Evolutionary conservation across 768 basidiomycete species (phyloP), one percentile per base, ranked within the genome.

Genomic region (Chlorophyllum brunneum): DNA sequence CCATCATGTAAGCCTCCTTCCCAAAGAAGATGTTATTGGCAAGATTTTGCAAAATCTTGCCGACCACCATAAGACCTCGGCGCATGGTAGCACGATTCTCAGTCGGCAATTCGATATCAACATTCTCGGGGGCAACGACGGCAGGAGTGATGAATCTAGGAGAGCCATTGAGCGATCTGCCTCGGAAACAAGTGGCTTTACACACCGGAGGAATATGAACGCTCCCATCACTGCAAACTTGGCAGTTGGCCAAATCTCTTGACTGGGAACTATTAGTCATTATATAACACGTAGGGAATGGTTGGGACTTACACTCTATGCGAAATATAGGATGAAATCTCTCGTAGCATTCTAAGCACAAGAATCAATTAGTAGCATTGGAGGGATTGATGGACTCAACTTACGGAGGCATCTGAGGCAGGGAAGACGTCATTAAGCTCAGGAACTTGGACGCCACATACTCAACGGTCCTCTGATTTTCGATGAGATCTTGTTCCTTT

Each of bases 21-120:
- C 88, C 91, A 59, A 95, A 95, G 61, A 91, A 83, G 43, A 95
- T 86, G 59, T 97, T 95, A 69, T 97, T 98, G 16, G 93, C 93
- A 26, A 97, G 69, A 61, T 92, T 94, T 67, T 95, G 93, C 40
- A 97, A 85, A 51, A 95, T 84, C 70, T 95, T 97, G 38, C 92
- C 89, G 56, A 97, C 86, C 41, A 89, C 72, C 76, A 90, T 85
- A 11, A 95, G 72, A 15, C 90, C 92, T 36, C 88, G 82, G 15
- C 89, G 85, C 47, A 89, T 75, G 24, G 78, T 73, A 1, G 60
- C 27, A 4, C 62, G 59, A 34, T 75, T 70, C 31, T 85, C 86
- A 54, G 77, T 76, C 0, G 89, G 87, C 0, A 92, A 62, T 55
- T 91, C 86, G 33, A 97, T 73, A 59, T 97, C 95, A 15, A 97